Base-by-base conservation (phyloP, 176 grass and related monocot species). In the Alopecurus myosuroides region DNA sequence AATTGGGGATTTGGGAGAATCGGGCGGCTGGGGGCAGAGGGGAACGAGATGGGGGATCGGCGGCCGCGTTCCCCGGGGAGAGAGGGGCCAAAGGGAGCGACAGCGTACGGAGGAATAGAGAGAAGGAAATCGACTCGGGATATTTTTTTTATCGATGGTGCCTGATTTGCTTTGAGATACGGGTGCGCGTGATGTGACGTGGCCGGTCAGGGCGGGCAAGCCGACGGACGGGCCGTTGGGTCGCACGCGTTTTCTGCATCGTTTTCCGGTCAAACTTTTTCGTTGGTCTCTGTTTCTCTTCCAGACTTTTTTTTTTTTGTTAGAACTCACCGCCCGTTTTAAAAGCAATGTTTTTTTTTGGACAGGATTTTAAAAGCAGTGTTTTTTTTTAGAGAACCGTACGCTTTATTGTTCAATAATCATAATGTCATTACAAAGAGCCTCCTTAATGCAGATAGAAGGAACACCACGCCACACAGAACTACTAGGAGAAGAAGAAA, bases 51-150 rank as follows among this genome's bases (percentile, higher is more conserved):
- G 70, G 76, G 60, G 83, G 88, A 86, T 83, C 84, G 88, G 84
- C 75, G 67, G 84, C 79, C 74, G 84, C 88, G 79, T 83, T 83
- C 84, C 66, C 66, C 65, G 82, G 33, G 44, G 81, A 45, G 48
- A 11, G 19, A 79, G 73, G 28, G 56, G 13, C 6, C 28, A 1
- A 5, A 3, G 22, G 37, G 12, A 44, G 55, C 56, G 77, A 48
- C 69, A 49, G 82, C 61, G 31, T 33, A 45, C 44, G 79, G 74
- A 68, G 69, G 20, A 69, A 69, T 14, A 52, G 63, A 48, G 62
- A 3, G 68, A 25, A 46, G 63, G 69, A 49, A 63, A 74, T 78
- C 6, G 9, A 15, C 10, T 2, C 15, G 55, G 70, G 8, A 20
- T 14, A n/a, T n/a, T n/a, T 35, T 35, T 15, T 42, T 22, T 74